Percentiles rank a stretch among this genome's conserved stretches.
These are phyloP conservation scores for Encephalitozoon intestinalis DNA, from an alignment of 371 early-diverging fungal species.

Conservation along the genomic window DNA sequence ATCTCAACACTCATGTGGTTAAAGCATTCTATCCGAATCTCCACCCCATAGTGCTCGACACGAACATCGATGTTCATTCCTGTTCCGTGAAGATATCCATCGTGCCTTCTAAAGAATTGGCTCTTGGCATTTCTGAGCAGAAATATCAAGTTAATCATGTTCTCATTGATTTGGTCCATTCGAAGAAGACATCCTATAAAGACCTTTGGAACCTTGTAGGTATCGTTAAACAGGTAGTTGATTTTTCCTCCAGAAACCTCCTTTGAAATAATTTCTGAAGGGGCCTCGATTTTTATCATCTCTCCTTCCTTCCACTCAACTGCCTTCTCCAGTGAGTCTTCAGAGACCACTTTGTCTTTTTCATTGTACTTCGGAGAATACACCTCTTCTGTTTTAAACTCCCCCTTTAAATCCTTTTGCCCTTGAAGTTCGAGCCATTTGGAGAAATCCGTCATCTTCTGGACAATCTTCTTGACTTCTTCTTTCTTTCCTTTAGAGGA, in stretches of 20 bases:
- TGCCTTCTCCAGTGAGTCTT: neutral
- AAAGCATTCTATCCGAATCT: slow-evolving; percentile 30
- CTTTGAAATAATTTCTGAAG: neutral
- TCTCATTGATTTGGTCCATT: neutral
- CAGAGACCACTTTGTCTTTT: neutral
- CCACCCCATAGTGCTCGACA: slow-evolving; percentile 25
- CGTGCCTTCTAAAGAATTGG: slow-evolving; percentile 40
- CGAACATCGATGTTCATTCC: neutral
- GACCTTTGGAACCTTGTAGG: slow-evolving; percentile 36
- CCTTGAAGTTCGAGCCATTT: too few relatives aligned
- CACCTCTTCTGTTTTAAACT: too few relatives aligned
- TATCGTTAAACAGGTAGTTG: slow-evolving; percentile 25
- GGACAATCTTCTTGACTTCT: too few relatives aligned
- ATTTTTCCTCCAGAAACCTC: neutral
- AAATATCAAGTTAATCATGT: slow-evolving; percentile 10
- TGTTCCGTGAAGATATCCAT: neutral
- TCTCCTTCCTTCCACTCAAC: neutral
- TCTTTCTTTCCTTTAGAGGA: too few relatives aligned
- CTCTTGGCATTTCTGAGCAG: slow-evolving; percentile 8
- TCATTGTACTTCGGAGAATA: too few relatives aligned
- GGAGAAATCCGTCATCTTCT: too few relatives aligned
- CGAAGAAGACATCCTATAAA: slow-evolving; percentile 13
- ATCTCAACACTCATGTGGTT: slow-evolving; percentile 32
- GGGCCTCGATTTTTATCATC: neutral
- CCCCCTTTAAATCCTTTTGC: too few relatives aligned